Evolutionary conservation across 2,329 filamentous ascomycete species (phyloP).

Genomic region (Fusarium sp.): DNA sequence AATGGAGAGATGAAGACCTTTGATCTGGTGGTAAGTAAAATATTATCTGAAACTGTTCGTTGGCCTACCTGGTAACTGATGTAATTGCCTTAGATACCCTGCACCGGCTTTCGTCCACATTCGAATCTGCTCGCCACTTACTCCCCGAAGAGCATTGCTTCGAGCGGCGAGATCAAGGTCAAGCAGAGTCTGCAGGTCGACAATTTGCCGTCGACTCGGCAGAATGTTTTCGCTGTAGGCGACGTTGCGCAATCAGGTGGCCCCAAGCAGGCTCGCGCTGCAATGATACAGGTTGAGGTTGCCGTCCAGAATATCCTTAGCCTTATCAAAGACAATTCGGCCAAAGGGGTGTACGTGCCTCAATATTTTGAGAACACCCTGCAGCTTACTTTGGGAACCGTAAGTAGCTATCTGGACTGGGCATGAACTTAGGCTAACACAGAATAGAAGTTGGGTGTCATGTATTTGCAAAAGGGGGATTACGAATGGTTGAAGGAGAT

Average conservation of each 20-base stretch:
- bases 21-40: conserved; percentile 23
- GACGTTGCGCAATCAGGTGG: conserved; percentile 33
- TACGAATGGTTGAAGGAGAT: conserved; percentile 14
- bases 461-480: conserved; percentile 17
- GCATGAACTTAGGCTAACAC: rapidly evolving
- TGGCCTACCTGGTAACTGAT: rapidly evolving
- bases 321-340: conserved; percentile 1
- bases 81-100: conserved; percentile 13
- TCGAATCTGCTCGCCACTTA: not conserved
- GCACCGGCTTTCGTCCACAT: conserved; percentile 30
- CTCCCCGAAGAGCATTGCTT: conserved; percentile 11
- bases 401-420: rapidly evolving
- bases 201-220: not conserved
- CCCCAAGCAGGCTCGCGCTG: conserved; percentile 31
- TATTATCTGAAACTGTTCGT: rapidly evolving
- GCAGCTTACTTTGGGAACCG: conserved; percentile 26
- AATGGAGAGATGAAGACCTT: not conserved
- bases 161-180: conserved; percentile 19
- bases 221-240: conserved; percentile 15
- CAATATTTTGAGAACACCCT: conserved; percentile 21
- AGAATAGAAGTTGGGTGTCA: not conserved
- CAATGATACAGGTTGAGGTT: conserved; percentile 23
- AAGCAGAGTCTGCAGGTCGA: conserved; percentile 25
- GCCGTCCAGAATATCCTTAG: conserved; percentile 7
- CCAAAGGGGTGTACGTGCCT: not conserved